These are phyloP conservation scores for Ajuga chamaepitys DNA, from an alignment of 257 asterid species.

Conservation along the genomic window DNA sequence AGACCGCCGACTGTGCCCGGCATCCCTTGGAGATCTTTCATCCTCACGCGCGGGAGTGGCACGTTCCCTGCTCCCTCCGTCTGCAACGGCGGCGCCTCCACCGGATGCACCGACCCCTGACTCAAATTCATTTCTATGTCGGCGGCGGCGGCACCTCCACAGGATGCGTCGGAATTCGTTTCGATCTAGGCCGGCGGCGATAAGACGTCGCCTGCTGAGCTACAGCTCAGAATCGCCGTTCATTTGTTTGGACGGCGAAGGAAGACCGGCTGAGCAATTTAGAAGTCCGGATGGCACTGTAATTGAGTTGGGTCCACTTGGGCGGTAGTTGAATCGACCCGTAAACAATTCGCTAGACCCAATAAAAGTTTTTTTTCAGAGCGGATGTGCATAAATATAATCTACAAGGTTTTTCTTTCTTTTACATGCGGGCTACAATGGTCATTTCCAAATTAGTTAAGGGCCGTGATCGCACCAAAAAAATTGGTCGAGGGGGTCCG, in stretches of 20 bases:
- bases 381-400: too few relatives aligned
- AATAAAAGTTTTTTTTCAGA: neutral
- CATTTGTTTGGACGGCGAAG: neutral
- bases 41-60: conserved; percentile 71
- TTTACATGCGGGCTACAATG: too few relatives aligned
- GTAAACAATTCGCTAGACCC: conserved; percentile 10
- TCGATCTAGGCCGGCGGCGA: conserved; percentile 25
- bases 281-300: conserved; percentile 6
- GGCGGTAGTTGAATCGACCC: conserved; percentile 13
- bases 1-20: conserved; percentile 94
- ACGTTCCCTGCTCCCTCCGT: conserved; percentile 75
- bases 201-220: conserved; percentile 14
- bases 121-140: conserved; percentile 63
- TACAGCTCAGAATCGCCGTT: conserved; percentile 6
- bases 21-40: conserved; percentile 95
- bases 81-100: conserved; percentile 88
- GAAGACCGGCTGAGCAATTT: conserved; percentile 7
- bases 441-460: too few relatives aligned
- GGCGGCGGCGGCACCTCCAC: conserved; percentile 91
- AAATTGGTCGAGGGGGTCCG: too few relatives aligned
- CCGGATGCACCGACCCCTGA: conserved; percentile 93
- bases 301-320: conserved; percentile 16
- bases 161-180: conserved; percentile 39
- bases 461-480: too few relatives aligned
- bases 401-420: too few relatives aligned